These are phyloP conservation scores for Crithidia mellificae DNA, from an alignment of 208 protist genomes.

Conservation along the genomic window DNA sequence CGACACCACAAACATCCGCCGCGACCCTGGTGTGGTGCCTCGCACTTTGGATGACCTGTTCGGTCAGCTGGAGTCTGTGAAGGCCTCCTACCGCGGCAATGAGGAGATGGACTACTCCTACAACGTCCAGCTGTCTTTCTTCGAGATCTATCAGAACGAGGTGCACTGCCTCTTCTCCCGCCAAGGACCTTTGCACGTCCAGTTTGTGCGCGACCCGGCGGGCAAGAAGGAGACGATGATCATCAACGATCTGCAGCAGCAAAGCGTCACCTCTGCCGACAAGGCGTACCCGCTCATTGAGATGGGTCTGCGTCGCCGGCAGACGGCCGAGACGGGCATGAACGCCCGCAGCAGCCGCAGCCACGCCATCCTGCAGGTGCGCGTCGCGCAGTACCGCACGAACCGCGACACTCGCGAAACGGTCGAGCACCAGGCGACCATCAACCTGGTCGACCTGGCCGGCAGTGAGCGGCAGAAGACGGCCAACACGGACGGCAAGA, in stretches of 20 bases:
- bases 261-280: conserved; percentile 48
- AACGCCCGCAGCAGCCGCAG: conserved; percentile 93
- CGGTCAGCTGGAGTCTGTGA: conserved; percentile 49
- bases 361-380: conserved; percentile 93
- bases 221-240: conserved; percentile 68
- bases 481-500: conserved; percentile 74
- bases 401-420: conserved; percentile 60
- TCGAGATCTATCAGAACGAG: conserved; percentile 85
- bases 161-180: conserved; percentile 76
- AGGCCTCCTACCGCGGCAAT: conserved; percentile 34
- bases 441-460: conserved; percentile 94
- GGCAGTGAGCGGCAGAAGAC: conserved; percentile 88
- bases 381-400: conserved; percentile 61
- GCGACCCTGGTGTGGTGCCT: conserved; percentile 74
- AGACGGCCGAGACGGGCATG: conserved; percentile 92
- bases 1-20: conserved; percentile 53
- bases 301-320: conserved; percentile 76
- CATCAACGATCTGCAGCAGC: conserved; percentile 67
- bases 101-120: conserved; percentile 59
- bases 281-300: conserved; percentile 76
- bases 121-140: conserved; percentile 68
- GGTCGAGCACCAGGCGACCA: conserved; percentile 63
- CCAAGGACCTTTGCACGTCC: conserved; percentile 66
- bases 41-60: conserved; percentile 74
- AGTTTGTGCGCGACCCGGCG: conserved; percentile 44